Conservation (phyloP, 2,329 filamentous ascomycete species). For the Cordyceps pruinosa region DNA sequence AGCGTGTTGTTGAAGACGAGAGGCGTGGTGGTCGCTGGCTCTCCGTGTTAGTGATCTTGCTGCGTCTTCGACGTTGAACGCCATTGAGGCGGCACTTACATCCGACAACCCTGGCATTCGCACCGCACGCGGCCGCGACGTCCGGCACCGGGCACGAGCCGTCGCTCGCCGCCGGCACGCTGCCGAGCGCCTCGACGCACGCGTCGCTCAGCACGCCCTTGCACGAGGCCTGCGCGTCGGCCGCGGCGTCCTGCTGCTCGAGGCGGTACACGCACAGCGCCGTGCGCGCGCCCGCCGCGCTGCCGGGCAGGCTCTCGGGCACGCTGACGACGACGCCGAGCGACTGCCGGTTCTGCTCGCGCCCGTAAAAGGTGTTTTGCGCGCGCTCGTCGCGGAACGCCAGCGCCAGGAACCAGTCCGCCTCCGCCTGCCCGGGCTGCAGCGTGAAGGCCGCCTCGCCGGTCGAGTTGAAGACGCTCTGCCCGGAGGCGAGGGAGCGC, state of each 20-base stretch:
- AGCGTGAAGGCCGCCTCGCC: constrained; percentile 2
- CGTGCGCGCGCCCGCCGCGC: not conserved
- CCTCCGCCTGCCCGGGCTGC: not conserved
- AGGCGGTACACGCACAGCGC: constrained; percentile 10
- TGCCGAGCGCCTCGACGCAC: constrained; percentile 4
- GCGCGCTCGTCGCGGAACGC: constrained; percentile 8
- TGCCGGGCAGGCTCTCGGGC: constrained; percentile 1
- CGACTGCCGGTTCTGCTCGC: not conserved
- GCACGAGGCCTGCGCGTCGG: constrained; percentile 4
- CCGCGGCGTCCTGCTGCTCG: not conserved
- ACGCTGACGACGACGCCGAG: constrained; percentile 10
- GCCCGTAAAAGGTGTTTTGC: not conserved
- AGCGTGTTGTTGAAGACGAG: constrained; percentile 7
- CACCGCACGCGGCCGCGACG: not conserved
- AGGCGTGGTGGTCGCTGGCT: not conserved
- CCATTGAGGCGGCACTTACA: too few relatives aligned
- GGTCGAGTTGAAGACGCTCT: constrained; percentile 10
- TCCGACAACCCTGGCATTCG: not conserved
- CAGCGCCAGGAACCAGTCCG: constrained; percentile 7
- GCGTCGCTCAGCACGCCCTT: constrained; percentile 4
- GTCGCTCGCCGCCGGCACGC: not conserved
- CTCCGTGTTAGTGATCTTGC: not conserved
- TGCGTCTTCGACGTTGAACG: not conserved
- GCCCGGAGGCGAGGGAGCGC: not conserved
- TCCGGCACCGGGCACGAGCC: constrained; percentile 5